Percentiles rank a stretch among this genome's conserved stretches.
phyloP scores from a whole-genome alignment of 305 asterid genomes.

The Fraxinus ornus region DNA sequence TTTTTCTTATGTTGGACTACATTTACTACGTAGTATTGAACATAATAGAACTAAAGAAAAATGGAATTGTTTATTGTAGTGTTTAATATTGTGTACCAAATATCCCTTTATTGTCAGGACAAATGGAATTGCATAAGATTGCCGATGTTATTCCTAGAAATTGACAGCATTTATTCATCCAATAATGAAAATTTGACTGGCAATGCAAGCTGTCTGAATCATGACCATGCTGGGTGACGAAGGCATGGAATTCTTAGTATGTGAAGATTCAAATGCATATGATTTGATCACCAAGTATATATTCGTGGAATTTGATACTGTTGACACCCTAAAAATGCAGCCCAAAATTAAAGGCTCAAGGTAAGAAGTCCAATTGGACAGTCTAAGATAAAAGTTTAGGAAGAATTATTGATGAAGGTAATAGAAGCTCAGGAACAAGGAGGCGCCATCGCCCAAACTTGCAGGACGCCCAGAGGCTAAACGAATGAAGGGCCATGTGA shows the following conservation, averaged over 20 bases:
- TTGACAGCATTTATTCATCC: neutral
- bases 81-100: neutral
- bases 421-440: too few relatives aligned
- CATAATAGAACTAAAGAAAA: neutral
- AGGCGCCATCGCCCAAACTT: too few relatives aligned
- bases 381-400: too few relatives aligned
- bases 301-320: constrained; percentile 29
- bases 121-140: neutral
- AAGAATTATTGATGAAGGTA: too few relatives aligned
- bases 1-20: neutral
- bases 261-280: neutral
- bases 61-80: neutral
- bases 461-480: too few relatives aligned
- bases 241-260: neutral
- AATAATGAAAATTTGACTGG: neutral
- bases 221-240: neutral
- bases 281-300: neutral
- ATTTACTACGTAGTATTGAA: neutral
- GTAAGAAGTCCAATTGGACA: too few relatives aligned
- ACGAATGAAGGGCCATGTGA: too few relatives aligned
- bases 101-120: neutral
- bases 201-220: neutral
- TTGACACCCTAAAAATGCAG: too few relatives aligned
- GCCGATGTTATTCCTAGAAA: neutral
- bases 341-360: too few relatives aligned